Evolutionary conservation across 306 rosid genomes (phyloP).

Genomic region (Acacia confusa): DNA sequence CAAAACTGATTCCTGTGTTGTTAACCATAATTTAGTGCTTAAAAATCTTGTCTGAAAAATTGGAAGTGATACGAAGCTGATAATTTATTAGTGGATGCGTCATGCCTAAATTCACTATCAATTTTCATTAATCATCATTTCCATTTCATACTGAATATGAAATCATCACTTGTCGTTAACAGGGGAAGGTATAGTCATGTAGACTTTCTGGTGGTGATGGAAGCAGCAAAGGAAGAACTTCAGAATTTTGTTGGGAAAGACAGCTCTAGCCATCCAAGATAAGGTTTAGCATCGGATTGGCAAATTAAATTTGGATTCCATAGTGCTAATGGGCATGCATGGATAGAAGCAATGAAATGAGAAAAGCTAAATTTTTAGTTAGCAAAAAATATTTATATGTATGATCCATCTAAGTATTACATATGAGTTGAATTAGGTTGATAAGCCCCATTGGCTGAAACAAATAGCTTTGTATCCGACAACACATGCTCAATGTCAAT

Average conservation of each 20-base stretch:
- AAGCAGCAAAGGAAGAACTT: slow-evolving; percentile 81
- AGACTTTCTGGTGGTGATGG: slow-evolving; percentile 71
- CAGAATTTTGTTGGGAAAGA: slow-evolving; percentile 58
- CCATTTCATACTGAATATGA: slow-evolving; percentile 29
- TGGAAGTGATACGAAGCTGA: not conserved
- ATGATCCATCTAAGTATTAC: not conserved
- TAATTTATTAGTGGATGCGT: not conserved
- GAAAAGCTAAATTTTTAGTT: not conserved
- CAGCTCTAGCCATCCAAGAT: slow-evolving; percentile 32
- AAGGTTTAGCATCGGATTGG: slow-evolving; percentile 25
- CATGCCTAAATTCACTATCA: not conserved
- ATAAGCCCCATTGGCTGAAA: slow-evolving; percentile 19
- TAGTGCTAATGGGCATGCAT: slow-evolving; percentile 21
- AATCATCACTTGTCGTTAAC: slow-evolving; percentile 41
- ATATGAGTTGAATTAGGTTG: not conserved
- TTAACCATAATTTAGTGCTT: not conserved
- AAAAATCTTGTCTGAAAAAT: slow-evolving; percentile 25
- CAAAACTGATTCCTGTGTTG: not conserved
- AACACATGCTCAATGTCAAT: not conserved
- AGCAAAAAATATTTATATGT: too few species aligned
- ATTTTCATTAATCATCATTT: not conserved
- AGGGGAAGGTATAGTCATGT: slow-evolving; percentile 88
- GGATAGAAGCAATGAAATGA: slow-evolving; percentile 17
- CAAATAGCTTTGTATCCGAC: not conserved
- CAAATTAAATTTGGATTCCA: slow-evolving; percentile 10